phyloP scores from a whole-genome alignment of 148 eudicot genomes.

The Vaccinium myrtillus region DNA sequence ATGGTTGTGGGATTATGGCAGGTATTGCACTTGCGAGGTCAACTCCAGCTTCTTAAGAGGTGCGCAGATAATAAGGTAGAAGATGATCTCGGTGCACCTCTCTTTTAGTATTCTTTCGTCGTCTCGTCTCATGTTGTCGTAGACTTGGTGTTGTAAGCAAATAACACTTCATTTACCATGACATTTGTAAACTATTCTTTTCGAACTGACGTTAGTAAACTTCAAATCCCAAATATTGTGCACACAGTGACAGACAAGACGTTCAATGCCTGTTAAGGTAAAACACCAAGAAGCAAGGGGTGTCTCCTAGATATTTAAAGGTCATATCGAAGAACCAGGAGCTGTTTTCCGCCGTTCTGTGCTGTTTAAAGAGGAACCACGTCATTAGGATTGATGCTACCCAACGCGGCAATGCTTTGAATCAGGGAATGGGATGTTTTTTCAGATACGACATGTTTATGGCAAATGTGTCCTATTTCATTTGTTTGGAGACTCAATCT shows the following conservation, averaged over 20 bases:
- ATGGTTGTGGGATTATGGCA: slow-evolving; percentile 27
- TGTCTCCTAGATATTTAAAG: slow-evolving; percentile 9
- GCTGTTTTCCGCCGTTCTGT: background rate
- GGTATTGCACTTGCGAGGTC: slow-evolving; percentile 81
- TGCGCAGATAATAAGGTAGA: slow-evolving; percentile 58
- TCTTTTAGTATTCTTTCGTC: slow-evolving; percentile 13
- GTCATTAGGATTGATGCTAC: slow-evolving; percentile 5
- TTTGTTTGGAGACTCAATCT: background rate
- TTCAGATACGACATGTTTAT: background rate
- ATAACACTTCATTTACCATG: background rate
- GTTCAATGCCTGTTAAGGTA: slow-evolving; percentile 11
- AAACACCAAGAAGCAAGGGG: slow-evolving; percentile 18
- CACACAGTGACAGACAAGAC: slow-evolving; percentile 15
- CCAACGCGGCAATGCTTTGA: background rate
- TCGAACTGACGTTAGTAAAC: slow-evolving; percentile 6
- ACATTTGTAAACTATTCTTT: slow-evolving; percentile 11
- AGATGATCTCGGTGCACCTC: slow-evolving; percentile 50
- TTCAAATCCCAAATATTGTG: slow-evolving; percentile 15
- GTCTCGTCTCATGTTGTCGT: background rate
- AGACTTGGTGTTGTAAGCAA: background rate
- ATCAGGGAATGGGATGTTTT: background rate
- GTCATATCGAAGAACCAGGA: background rate
- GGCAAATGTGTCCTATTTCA: background rate
- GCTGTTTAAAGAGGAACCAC: slow-evolving; percentile 12
- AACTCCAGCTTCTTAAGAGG: slow-evolving; percentile 65